A percentile compares a stretch with the other conserved stretches of the same genome.
These are phyloP conservation scores for Mortierella sp. DNA, from an alignment of 371 early-diverging fungal genomes.

Conservation along the genomic window DNA sequence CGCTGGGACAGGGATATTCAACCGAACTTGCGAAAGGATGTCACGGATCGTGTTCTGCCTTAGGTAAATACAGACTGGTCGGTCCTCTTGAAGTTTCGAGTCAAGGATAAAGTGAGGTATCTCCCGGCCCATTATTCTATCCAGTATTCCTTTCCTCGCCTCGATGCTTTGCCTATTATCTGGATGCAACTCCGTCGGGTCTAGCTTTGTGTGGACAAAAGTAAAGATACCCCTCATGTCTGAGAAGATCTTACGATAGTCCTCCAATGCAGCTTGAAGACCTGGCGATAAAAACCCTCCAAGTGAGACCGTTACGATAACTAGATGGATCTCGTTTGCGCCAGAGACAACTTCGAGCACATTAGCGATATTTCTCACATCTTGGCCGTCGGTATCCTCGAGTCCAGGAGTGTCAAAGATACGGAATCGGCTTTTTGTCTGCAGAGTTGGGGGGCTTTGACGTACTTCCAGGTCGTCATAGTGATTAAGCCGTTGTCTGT, in stretches of 20 bases:
- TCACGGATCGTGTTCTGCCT: constrained; percentile 7
- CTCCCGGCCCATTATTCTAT: constrained; percentile 4
- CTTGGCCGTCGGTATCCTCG: constrained; percentile 13
- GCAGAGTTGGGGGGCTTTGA: background rate
- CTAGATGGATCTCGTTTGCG: constrained; percentile 1
- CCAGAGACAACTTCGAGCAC: constrained; percentile 3
- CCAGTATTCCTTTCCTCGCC: background rate
- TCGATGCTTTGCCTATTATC: background rate
- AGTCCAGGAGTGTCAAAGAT: constrained; percentile 24
- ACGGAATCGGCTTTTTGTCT: background rate
- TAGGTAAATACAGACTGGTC: constrained; percentile 1
- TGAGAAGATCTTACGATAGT: constrained; percentile 10
- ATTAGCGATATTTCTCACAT: constrained; percentile 16
- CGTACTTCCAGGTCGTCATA: background rate
- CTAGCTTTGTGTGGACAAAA: constrained; percentile 13
- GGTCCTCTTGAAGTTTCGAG: constrained; percentile 12
- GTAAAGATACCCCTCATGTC: constrained; percentile 9
- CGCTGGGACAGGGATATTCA: constrained; percentile 5
- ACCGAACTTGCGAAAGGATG: constrained; percentile 1
- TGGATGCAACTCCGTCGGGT: background rate
- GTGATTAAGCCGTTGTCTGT: background rate
- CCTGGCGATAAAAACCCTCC: background rate
- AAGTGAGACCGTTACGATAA: constrained; percentile 11
- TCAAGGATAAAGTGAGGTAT: constrained; percentile 7
- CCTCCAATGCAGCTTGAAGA: constrained; percentile 1